phyloP scores from a whole-genome alignment of 2,329 filamentous ascomycete species.

The Emergomyces pasteurianus region DNA sequence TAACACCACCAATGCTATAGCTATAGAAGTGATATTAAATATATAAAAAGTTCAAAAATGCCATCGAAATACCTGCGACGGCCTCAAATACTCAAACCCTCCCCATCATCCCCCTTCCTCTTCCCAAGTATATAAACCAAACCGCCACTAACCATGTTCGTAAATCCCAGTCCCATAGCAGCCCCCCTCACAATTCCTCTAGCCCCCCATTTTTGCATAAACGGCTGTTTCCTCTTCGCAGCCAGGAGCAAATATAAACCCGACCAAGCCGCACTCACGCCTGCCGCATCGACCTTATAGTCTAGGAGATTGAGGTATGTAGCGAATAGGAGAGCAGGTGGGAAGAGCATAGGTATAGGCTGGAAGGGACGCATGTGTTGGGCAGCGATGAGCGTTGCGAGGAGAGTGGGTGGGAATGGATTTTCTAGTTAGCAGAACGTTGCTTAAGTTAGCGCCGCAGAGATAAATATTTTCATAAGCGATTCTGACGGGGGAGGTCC shows the following conservation, averaged over 20 bases:
- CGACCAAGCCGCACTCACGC: conserved; percentile 53
- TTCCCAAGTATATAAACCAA: conserved; percentile 35
- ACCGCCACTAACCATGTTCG: conserved; percentile 36
- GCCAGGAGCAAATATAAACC: conserved; percentile 54
- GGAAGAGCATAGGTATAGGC: conserved; percentile 53
- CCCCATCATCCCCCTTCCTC: conserved; percentile 30
- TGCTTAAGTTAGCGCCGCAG: not conserved
- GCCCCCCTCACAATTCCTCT: conserved; percentile 34
- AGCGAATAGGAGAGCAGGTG: conserved; percentile 53
- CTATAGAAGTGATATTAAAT: not conserved
- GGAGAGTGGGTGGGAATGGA: conserved; percentile 50
- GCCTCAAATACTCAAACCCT: conserved; percentile 15
- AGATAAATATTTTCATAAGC: not conserved
- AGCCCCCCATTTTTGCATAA: conserved; percentile 35
- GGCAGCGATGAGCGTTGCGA: conserved; percentile 54
- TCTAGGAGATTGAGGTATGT: conserved; percentile 53
- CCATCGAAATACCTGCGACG: not conserved
- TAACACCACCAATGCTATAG: not conserved
- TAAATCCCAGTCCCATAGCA: conserved; percentile 35
- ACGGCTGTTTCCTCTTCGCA: conserved; percentile 39
- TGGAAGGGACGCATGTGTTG: conserved; percentile 57
- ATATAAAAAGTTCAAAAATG: not conserved
- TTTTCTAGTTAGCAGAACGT: too few relatives aligned
- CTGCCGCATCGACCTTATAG: conserved; percentile 52
- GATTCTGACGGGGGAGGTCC: conserved; percentile 27